Evolutionary conservation across 768 basidiomycete genomes (phyloP).

Genomic region (Baorangia bicolor): DNA sequence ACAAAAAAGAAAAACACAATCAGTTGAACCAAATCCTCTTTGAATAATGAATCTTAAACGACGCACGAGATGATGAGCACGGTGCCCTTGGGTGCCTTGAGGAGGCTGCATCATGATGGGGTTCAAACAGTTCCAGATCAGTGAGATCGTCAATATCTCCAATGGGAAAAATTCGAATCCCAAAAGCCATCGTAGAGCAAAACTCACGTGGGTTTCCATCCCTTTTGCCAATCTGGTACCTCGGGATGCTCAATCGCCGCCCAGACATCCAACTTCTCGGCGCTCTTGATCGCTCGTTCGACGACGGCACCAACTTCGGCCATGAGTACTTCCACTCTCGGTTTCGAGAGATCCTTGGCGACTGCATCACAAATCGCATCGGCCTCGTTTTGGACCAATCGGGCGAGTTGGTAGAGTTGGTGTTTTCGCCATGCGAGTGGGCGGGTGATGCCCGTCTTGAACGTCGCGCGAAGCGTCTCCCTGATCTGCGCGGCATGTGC

Average conservation of each 20-base stretch:
- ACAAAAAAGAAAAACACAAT: background rate
- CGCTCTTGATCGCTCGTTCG: constrained; percentile 41
- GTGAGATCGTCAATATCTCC: background rate
- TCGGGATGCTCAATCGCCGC: constrained; percentile 41
- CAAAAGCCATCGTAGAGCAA: too few relatives aligned
- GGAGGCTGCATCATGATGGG: constrained; percentile 32
- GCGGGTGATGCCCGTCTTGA: constrained; percentile 49
- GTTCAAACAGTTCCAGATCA: background rate
- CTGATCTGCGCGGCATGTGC: constrained; percentile 28
- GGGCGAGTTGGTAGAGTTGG: constrained; percentile 64
- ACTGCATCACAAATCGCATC: constrained; percentile 47
- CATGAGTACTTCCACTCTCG: constrained; percentile 34
- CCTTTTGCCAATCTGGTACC: constrained; percentile 40
- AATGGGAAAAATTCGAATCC: background rate
- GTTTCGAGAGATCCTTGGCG: constrained; percentile 49
- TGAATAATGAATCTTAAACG: background rate
- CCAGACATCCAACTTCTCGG: constrained; percentile 60
- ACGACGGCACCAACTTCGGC: constrained; percentile 48
- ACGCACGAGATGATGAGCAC: constrained; percentile 60
- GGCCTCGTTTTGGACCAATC: constrained; percentile 60
- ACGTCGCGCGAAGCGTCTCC: constrained; percentile 43
- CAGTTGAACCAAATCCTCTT: background rate
- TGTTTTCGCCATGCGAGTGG: constrained; percentile 58
- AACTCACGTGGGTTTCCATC: constrained; percentile 48
- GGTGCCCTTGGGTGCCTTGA: constrained; percentile 60